These are phyloP conservation scores for Claviceps capensis DNA, from an alignment of 2,329 filamentous ascomycete genomes.

Conservation along the genomic window DNA sequence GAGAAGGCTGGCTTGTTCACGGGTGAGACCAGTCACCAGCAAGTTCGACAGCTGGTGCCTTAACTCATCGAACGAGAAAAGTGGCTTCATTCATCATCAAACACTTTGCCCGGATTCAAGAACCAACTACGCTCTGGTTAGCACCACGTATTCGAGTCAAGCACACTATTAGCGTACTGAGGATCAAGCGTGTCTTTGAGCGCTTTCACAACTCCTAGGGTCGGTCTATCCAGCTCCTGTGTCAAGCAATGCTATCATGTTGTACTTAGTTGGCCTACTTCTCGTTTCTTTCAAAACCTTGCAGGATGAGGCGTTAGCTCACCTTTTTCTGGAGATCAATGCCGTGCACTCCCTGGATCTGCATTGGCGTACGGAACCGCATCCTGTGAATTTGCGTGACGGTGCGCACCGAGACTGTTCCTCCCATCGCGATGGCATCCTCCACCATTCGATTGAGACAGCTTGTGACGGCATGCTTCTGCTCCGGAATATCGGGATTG, in stretches of 20 bases:
- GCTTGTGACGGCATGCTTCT: constrained; percentile 39
- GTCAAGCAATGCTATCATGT: constrained; percentile 30
- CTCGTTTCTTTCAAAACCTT: neutral
- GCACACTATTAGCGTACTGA: constrained; percentile 10
- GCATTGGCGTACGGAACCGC: neutral
- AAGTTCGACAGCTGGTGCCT: neutral
- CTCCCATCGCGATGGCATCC: constrained; percentile 54
- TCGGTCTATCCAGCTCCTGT: constrained; percentile 49
- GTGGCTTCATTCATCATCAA: constrained; percentile 27
- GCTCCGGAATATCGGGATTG: constrained; percentile 36
- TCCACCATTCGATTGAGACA: constrained; percentile 58
- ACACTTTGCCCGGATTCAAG: constrained; percentile 57
- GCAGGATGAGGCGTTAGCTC: constrained; percentile 20
- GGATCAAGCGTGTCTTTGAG: constrained; percentile 53
- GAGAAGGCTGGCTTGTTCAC: too few species aligned
- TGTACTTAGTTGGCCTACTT: neutral
- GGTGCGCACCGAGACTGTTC: constrained; percentile 48
- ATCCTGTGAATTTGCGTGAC: neutral
- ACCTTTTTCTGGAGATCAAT: constrained; percentile 58
- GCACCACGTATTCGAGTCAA: neutral
- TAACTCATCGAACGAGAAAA: neutral
- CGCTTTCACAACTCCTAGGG: constrained; percentile 52
- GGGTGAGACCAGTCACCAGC: too few species aligned
- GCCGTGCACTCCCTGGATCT: constrained; percentile 46
- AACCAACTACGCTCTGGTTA: constrained; percentile 33